Conservation (phyloP, 139 green algal genomes). For the Desmodesmus armatus region DNA sequence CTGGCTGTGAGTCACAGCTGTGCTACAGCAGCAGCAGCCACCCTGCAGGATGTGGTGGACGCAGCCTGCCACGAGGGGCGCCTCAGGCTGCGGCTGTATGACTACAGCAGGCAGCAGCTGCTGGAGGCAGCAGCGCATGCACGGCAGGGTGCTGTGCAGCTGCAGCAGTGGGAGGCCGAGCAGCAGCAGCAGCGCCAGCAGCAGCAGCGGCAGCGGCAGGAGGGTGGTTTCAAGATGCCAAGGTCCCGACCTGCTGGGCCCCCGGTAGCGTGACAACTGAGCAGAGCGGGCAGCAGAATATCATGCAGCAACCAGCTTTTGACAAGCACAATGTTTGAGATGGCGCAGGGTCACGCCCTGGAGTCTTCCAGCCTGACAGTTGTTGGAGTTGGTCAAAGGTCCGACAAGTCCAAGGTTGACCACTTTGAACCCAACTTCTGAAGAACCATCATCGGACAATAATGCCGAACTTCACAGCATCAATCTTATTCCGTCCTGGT, state of each 20-base stretch:
- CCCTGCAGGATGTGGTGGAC: conserved; percentile 2
- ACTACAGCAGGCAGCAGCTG: background rate
- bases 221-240: background rate
- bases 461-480: no score
- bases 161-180: background rate
- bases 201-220: background rate
- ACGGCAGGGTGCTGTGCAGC: background rate
- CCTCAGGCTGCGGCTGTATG: conserved; percentile 15
- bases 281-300: background rate
- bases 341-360: background rate
- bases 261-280: background rate
- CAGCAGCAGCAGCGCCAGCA: background rate
- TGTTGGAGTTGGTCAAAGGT: no score
- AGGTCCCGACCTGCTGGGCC: background rate
- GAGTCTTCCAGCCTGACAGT: no score
- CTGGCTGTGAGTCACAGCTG: background rate
- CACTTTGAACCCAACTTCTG: no score
- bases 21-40: conserved; percentile 19
- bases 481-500: no score
- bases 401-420: no score
- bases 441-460: no score
- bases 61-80: background rate
- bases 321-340: background rate
- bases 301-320: background rate
- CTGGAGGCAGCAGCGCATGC: conserved; percentile 6